These are phyloP conservation scores for Gossypium schwendimanii DNA, from an alignment of 441 rosid species.

Conservation along the genomic window DNA sequence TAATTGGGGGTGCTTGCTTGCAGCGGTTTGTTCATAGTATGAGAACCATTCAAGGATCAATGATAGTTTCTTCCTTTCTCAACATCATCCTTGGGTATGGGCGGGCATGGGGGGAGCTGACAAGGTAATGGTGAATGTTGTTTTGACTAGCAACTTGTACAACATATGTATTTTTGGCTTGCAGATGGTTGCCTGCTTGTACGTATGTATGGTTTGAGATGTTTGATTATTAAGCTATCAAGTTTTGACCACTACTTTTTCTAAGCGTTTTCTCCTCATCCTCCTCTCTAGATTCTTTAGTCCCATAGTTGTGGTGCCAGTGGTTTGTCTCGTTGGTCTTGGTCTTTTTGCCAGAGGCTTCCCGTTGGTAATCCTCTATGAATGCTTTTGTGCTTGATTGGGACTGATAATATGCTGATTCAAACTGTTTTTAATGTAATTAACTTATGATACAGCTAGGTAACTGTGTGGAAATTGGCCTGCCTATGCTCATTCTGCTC, in stretches of 20 bases:
- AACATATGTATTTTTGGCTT: not conserved
- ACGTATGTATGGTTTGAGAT: not conserved
- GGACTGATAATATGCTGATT: not conserved
- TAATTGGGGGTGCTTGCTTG: constrained; percentile 27
- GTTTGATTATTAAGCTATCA: not conserved
- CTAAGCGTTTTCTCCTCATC: constrained; percentile 7
- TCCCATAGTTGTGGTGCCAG: constrained; percentile 67
- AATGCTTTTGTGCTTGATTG: not conserved
- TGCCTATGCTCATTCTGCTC: constrained; percentile 83
- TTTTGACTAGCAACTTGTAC: not conserved
- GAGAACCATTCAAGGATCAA: constrained; percentile 84
- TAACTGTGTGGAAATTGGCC: constrained; percentile 80
- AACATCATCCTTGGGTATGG: constrained; percentile 76
- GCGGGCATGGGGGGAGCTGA: constrained; percentile 60
- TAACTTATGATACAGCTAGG: constrained; percentile 55
- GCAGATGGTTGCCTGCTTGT: not conserved
- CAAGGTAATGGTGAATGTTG: constrained; percentile 35
- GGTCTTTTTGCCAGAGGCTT: constrained; percentile 79
- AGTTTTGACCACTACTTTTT: not conserved
- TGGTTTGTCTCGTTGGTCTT: constrained; percentile 68
- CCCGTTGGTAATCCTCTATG: constrained; percentile 55
- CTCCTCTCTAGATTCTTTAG: constrained; percentile 46
- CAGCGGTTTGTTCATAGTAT: constrained; percentile 69
- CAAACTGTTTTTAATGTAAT: constrained; percentile 4
- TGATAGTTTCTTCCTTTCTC: constrained; percentile 71